phyloP scores from a whole-genome alignment of 805 yeast species.

The Zygoascus flipseniorum region DNA sequence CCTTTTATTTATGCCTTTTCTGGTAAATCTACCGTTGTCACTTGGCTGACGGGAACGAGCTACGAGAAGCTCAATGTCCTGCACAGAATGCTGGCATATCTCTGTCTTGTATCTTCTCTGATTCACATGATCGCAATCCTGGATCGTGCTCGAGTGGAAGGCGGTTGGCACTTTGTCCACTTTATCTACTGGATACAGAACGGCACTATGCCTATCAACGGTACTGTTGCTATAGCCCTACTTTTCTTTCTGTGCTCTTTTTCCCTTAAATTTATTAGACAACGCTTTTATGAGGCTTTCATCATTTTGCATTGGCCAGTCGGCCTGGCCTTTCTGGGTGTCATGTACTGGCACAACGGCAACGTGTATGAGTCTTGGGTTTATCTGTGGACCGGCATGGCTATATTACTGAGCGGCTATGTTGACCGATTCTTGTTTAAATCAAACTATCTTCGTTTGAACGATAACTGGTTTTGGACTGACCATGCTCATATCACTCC shows the following conservation, averaged over 20 bases:
- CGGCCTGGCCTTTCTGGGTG: constrained; percentile 12
- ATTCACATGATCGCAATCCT: constrained; percentile 15
- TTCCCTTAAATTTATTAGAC: constrained; percentile 10
- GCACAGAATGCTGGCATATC: constrained; percentile 14
- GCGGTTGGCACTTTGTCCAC: constrained; percentile 7
- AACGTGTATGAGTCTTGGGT: constrained; percentile 11
- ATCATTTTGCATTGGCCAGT: constrained; percentile 17
- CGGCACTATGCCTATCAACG: constrained; percentile 1
- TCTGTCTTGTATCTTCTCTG: constrained; percentile 10
- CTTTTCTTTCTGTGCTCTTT: constrained; percentile 10
- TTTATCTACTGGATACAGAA: background rate
- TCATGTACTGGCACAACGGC: constrained; percentile 13
- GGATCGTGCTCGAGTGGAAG: constrained; percentile 12
- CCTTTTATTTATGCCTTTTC: constrained; percentile 16
- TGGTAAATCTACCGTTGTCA: constrained; percentile 14
- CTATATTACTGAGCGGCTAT: constrained; percentile 8
- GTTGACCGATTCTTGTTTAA: constrained; percentile 11
- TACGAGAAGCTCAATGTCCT: constrained; percentile 14
- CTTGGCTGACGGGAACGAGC: constrained; percentile 14
- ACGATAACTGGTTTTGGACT: constrained; percentile 11
- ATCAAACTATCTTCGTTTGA: constrained; percentile 11
- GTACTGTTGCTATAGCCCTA: constrained; percentile 9
- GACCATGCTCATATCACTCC: constrained; percentile 7
- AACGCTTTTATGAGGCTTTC: constrained; percentile 14
- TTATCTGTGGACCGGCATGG: constrained; percentile 13